Evolutionary conservation across 208 protist genomes (phyloP), one percentile per base, ranked within the genome.

Genomic region (Leishmania turanica): DNA sequence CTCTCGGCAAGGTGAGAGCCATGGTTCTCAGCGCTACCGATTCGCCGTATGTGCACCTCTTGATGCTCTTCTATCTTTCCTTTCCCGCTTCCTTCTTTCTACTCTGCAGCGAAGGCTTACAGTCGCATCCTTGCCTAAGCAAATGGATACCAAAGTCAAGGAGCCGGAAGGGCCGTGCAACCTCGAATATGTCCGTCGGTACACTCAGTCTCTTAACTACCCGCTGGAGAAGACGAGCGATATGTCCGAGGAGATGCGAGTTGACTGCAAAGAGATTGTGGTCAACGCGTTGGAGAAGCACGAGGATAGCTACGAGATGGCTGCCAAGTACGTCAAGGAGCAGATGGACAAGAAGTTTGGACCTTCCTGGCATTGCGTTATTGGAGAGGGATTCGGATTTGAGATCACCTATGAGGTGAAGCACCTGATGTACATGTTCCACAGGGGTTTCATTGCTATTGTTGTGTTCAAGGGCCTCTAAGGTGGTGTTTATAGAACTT

Each of bases 341-440:
- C 90, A 94, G 76, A 98, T 99, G 96, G 97, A 99, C 85, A 98
- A 99, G 80, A 98, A 99, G 85, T 99, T 96, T 81, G 97, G 97
- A 45, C 85, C 92, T 15, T 95, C 91, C 5, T 99, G 97, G 97
- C 93, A 99, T 78, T 98, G 96, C 60, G 91, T 99, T n/a, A 98
- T 99, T 64, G 98, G 98, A 17, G 93, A 98, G 77, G 97, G 97
- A 21, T 99, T 98, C 72, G 96, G 96, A 8, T 99, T 98, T 81
- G 92, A 97, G 77, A 98, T 99, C 60, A 97, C 93, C 19, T 97
- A 98, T 76, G 95, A 99, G 84, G 90, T 97, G 88, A 98, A 98
- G 84, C 95, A 98, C 58, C 86, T 98, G 8, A 94, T 99, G 87
- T 98, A 98, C 86, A 97, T 99, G 94, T 99, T 96, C 79, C 96